Evolutionary conservation across 2,329 filamentous ascomycete species (phyloP).

Genomic region (Diaporthe batatas): DNA sequence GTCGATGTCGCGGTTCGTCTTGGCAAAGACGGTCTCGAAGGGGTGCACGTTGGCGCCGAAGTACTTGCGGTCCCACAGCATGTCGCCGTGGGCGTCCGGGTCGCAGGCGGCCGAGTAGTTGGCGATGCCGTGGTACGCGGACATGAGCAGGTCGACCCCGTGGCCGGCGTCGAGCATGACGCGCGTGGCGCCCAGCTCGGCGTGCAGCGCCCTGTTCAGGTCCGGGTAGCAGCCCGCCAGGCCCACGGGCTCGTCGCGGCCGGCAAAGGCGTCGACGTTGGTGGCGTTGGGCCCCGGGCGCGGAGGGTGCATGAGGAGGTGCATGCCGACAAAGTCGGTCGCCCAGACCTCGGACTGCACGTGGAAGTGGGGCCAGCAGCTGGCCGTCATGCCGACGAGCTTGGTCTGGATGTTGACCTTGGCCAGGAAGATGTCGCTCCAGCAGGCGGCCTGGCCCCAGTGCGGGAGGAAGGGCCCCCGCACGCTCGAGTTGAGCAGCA

Average conservation of each 20-base stretch:
- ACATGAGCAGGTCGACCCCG: slow-evolving; percentile 52
- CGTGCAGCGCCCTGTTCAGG: slow-evolving; percentile 48
- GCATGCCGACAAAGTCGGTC: slow-evolving; percentile 55
- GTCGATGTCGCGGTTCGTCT: slow-evolving; percentile 51
- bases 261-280: slow-evolving; percentile 46
- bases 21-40: slow-evolving; percentile 54
- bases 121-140: slow-evolving; percentile 47
- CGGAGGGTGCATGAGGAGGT: slow-evolving; percentile 51
- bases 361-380: slow-evolving; percentile 52
- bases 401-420: slow-evolving; percentile 48
- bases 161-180: slow-evolving; percentile 50
- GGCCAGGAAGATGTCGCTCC: slow-evolving; percentile 52
- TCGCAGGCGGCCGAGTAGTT: slow-evolving; percentile 46
- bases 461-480: slow-evolving; percentile 55
- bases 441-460: slow-evolving; percentile 52
- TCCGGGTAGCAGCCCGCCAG: slow-evolving; percentile 50
- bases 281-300: slow-evolving; percentile 42
- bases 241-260: slow-evolving; percentile 46
- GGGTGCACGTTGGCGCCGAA: slow-evolving; percentile 52
- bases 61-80: slow-evolving; percentile 49
- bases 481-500: slow-evolving; percentile 53
- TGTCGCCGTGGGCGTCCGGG: slow-evolving; percentile 44
- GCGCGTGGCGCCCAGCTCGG: slow-evolving; percentile 51
- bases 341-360: slow-evolving; percentile 56
- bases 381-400: slow-evolving; percentile 55